Base-by-base conservation (phyloP, 768 basidiomycete genomes). In the Strobilomyces dryophilus region DNA sequence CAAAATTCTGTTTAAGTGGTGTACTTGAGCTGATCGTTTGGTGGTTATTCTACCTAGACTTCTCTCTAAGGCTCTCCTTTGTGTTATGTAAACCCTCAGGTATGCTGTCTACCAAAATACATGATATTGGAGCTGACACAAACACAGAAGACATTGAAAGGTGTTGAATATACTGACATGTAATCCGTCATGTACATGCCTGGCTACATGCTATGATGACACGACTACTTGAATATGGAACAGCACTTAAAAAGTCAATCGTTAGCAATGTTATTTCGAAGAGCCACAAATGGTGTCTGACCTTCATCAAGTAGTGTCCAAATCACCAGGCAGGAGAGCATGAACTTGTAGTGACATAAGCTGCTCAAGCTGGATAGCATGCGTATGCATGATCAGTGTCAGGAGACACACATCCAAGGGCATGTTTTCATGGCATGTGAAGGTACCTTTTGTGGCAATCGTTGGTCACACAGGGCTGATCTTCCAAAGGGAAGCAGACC, bases 141-240 rank as follows among this genome's bases (percentile, higher is more conserved):
- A 31, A 46, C 44, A 14, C 55, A 89, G 87, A 35, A 89, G 88
- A 1, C 91, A 93, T 59, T 73, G 71, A 18, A 79, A 83, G 53
- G 91, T 92, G 66, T 78, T 93, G 56, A 92, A 89, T 61, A 84
- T 89, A 65, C 77, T 92, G 46, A 84, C 82, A 64, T 80, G 79
- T 58, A 91, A 87, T 55, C 73, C 79, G 15, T 72, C 78, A n/a
- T 73, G 79, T 34, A 88, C 85, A 29, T 78, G 79, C 39, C 64
- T 93, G 41, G 89, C 88, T 12, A 87, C 89, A 6, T 90, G 88
- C 66, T 89, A 90, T 1, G 91, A 93, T 61, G 91, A 93, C 57
- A 73, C 73, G 57, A 89, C 88, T 0, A 84, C 87, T n/a, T 81
- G 86, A 35, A 79, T 92, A 60, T 93, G 89, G 89, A 77, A 80